Percentiles rank a stretch among this genome's conserved stretches.
Conservation (phyloP, 768 basidiomycete species). For the Exidia glandulosa region DNA sequence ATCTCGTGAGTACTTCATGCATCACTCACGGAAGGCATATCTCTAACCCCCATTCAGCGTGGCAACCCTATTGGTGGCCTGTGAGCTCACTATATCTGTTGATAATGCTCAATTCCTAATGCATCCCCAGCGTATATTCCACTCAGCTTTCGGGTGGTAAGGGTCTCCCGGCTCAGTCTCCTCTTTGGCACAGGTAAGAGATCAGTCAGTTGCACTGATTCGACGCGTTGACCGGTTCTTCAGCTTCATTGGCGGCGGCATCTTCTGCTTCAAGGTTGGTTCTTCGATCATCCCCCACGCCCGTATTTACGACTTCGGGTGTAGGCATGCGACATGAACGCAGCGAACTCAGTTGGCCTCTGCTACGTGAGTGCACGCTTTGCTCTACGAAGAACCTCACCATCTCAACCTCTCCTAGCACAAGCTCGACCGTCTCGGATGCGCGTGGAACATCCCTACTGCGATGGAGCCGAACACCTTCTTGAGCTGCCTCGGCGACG, state of each 20-base stretch:
- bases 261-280: slow-evolving; percentile 68
- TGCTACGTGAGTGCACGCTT: neutral
- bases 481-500: slow-evolving; percentile 55
- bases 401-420: neutral
- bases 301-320: slow-evolving; percentile 32
- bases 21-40: neutral
- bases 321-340: slow-evolving; percentile 52
- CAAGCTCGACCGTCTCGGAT: slow-evolving; percentile 53
- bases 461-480: slow-evolving; percentile 47
- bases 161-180: slow-evolving; percentile 37
- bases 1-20: neutral
- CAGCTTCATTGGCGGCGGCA: slow-evolving; percentile 60
- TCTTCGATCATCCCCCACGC: slow-evolving; percentile 19
- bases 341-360: slow-evolving; percentile 7
- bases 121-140: slow-evolving; percentile 39
- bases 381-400: neutral
- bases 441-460: slow-evolving; percentile 64
- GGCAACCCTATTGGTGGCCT: slow-evolving; percentile 73
- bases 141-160: slow-evolving; percentile 13
- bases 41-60: slow-evolving; percentile 27
- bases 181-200: slow-evolving; percentile 55
- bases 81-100: neutral
- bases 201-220: neutral
- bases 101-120: neutral
- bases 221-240: slow-evolving; percentile 10